phyloP scores from a whole-genome alignment of 2,329 filamentous ascomycete genomes.

The Alternaria longipes region DNA sequence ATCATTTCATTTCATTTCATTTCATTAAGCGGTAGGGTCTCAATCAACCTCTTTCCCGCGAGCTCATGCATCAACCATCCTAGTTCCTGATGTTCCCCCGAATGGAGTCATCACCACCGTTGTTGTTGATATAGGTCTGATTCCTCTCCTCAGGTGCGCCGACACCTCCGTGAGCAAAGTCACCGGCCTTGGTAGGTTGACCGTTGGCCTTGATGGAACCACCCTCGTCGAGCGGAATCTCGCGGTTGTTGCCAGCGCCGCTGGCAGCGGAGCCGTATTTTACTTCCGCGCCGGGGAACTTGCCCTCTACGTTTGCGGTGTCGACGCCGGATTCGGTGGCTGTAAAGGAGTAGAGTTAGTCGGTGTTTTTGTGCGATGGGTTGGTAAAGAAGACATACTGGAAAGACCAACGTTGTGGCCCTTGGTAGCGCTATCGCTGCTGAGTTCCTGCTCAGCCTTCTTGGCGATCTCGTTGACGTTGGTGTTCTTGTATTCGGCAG shows the following conservation, averaged over 20 bases:
- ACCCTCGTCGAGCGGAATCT: slow-evolving; percentile 59
- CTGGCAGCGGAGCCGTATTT: slow-evolving; percentile 56
- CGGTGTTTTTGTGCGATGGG: background rate
- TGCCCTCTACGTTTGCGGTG: slow-evolving; percentile 44
- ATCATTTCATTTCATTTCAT: background rate
- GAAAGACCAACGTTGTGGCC: slow-evolving; percentile 50
- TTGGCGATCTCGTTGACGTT: slow-evolving; percentile 57
- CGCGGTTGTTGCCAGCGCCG: slow-evolving; percentile 58
- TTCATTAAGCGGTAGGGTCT: background rate
- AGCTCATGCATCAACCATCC: background rate
- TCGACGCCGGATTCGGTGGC: slow-evolving; percentile 60
- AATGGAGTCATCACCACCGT: slow-evolving; percentile 54
- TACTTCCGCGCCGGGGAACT: slow-evolving; percentile 58
- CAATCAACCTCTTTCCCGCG: background rate
- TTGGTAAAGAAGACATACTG: slow-evolving; percentile 40
- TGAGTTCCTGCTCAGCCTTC: slow-evolving; percentile 60
- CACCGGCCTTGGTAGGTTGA: slow-evolving; percentile 56
- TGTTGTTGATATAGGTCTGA: slow-evolving; percentile 47
- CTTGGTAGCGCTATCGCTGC: slow-evolving; percentile 53
- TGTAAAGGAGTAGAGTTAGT: slow-evolving; percentile 23
- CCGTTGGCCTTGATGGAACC: slow-evolving; percentile 55
- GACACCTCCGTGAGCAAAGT: slow-evolving; percentile 56
- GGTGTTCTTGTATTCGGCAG: slow-evolving; percentile 53
- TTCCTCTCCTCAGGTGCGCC: slow-evolving; percentile 60
- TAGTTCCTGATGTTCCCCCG: slow-evolving; percentile 51